Percentiles rank a stretch among this genome's conserved stretches.
Evolutionary conservation across 768 basidiomycete genomes (phyloP).

Genomic region (Mycena amicta): DNA sequence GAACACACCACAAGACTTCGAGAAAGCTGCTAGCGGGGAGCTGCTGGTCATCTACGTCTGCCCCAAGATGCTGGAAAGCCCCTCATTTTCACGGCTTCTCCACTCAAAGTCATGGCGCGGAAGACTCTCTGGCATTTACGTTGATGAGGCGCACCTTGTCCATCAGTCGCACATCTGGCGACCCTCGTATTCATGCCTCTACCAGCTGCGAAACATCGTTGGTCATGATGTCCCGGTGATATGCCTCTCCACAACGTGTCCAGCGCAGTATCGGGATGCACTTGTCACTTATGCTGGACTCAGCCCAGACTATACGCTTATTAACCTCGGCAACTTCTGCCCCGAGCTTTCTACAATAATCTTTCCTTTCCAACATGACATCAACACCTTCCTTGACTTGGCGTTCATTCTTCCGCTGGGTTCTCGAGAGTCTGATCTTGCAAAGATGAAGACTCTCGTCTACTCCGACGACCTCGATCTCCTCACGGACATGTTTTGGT

Average conservation of each 20-base stretch:
- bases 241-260: slow-evolving; percentile 21
- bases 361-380: slow-evolving; percentile 12
- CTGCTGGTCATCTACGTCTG: slow-evolving; percentile 26
- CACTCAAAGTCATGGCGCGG: slow-evolving; percentile 20
- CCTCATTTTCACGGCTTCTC: slow-evolving; percentile 20
- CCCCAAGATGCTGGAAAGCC: slow-evolving; percentile 30
- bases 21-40: slow-evolving; percentile 8
- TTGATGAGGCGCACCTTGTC: slow-evolving; percentile 26
- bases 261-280: slow-evolving; percentile 15
- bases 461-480: slow-evolving; percentile 23
- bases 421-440: background rate
- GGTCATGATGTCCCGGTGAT: slow-evolving; percentile 19
- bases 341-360: slow-evolving; percentile 28
- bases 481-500: slow-evolving; percentile 28
- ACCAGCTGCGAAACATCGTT: slow-evolving; percentile 13
- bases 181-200: slow-evolving; percentile 15
- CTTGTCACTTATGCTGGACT: slow-evolving; percentile 17
- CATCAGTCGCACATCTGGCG: slow-evolving; percentile 22
- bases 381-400: slow-evolving; percentile 21
- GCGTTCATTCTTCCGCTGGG: slow-evolving; percentile 21
- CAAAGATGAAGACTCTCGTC: slow-evolving; percentile 18
- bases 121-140: slow-evolving; percentile 23
- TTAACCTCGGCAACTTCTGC: slow-evolving; percentile 25
- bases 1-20: slow-evolving; percentile 6
- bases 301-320: slow-evolving; percentile 13